phyloP scores from a whole-genome alignment of 2,329 filamentous ascomycete species.

The Trichoderma arundinaceum region DNA sequence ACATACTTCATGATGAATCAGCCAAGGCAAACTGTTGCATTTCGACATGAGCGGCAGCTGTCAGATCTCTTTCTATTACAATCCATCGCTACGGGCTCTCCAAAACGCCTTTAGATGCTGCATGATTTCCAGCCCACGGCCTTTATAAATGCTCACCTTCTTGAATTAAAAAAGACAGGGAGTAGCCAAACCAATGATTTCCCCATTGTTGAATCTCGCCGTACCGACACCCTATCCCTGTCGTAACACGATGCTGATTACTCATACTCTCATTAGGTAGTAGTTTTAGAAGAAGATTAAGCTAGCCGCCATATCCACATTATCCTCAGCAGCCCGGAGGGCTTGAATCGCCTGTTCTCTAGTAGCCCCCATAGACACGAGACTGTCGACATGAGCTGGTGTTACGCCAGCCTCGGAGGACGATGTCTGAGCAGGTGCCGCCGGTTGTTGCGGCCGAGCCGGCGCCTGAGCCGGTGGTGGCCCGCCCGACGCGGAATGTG shows the following conservation, averaged over 20 bases:
- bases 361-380: constrained; percentile 78
- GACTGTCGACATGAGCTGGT: constrained; percentile 73
- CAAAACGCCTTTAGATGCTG: constrained; percentile 27
- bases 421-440: constrained; percentile 39
- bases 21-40: background rate
- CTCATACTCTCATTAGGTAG: constrained; percentile 22
- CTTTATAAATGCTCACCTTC: constrained; percentile 7
- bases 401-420: constrained; percentile 49
- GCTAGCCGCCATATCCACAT: constrained; percentile 86
- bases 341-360: constrained; percentile 78
- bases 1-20: background rate
- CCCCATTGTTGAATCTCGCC: constrained; percentile 3
- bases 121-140: background rate
- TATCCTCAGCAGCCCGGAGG: constrained; percentile 80
- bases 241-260: constrained; percentile 17
- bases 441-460: constrained; percentile 37
- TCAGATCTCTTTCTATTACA: constrained; percentile 1
- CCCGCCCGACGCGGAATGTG: constrained; percentile 32
- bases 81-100: constrained; percentile 5
- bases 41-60: background rate
- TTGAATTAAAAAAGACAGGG: background rate
- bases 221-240: background rate
- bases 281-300: constrained; percentile 63
- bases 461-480: constrained; percentile 37
- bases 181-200: background rate